Evolutionary conservation across 345 rosid genomes (phyloP), one percentile per base, ranked within the genome.

Genomic region (Eutrema japonicum): DNA sequence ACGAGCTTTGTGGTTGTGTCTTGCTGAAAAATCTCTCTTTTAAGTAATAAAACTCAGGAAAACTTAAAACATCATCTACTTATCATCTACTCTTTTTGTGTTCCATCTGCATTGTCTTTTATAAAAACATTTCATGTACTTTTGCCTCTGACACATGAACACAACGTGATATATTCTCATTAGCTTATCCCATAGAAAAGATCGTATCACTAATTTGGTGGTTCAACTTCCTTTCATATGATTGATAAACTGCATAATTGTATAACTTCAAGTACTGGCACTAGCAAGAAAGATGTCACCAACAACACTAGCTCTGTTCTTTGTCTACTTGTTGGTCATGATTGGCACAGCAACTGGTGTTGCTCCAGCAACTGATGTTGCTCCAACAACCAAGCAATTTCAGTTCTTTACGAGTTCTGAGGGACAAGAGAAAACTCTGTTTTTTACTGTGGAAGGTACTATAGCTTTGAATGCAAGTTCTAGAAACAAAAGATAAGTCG

Each of bases 1-100:
- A 76, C 63, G 76, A 64, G 76, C 43, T 77, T 65, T 50, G 76
- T 65, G 72, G 63, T 65, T 65, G 48, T 49, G 14, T 56, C 72
- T 64, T 70, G 50, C 80, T 42, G 63, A 49, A 46, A 42, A 33
- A 4, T 2, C 42, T 65, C 55, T 38, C 14, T 35, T 29, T 64
- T 64, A 50, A 66, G 58, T 50, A 71, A 77, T 77, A 77, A 77
- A 58, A 50, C 10, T 43, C 3, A 3, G 35, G 30, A 10, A 50
- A 76, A 64, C 73, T 71, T 59, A 27, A 22, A 50, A 42, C 33
- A 27, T 11, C 50, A 64, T 57, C 76, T 70, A 70, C 80, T 40
- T 55, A 9, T 40, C 62, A 70, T 47, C 72, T 71, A 71, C 63
- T 71, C 42, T 41, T 54, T 38, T 48, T 55, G 54, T 70, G 60